Base-by-base conservation (phyloP, 1,284 basidiomycete genomes). In the Fomitopsis pinicola region DNA sequence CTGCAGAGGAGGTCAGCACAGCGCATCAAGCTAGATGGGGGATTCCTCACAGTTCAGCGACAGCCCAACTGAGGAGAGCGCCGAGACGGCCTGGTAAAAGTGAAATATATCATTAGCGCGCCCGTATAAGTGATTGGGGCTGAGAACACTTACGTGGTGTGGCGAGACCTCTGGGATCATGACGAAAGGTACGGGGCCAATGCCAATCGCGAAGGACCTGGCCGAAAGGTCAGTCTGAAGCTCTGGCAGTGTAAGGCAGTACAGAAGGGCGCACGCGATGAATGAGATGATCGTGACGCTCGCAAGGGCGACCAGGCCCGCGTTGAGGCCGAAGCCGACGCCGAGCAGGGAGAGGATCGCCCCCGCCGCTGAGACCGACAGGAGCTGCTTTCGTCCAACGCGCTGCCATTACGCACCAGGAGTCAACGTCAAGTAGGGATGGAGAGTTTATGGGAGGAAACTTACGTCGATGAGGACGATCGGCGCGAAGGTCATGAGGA, bases 161-260 rank as follows among this genome's bases (percentile, higher is more conserved):
- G 95, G 95, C 0, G 95, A 89, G 28, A 97, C 84, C 71, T 98
- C 95, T n/a, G 94, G 88, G 36, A 97, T 88, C 74, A 97, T 89
- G 46, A 98, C 87, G 72, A 95, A 97, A 0, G 95, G 95, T 40
- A 97, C 78, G 0, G 95, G 95, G 0, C 95, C 95, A n/a, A 97
- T 80, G 1, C 95, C 95, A 42, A 92, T 77, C 0, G 93, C 91
- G 72, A 97, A 98, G 0, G 91, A 91, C 71, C 91, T 92, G 54
- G 3, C 33, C 17, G 19, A 53, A 22, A 57, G 59, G 9, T 59
- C 45, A 44, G 36, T 10, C 40, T 30, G 15, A 60, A 7, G 33
- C 15, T 10, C 10, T 14, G 4, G 8, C 12, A n/a, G 38, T 17
- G 4, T n/a, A 35, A 44, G 40, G 26, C 35, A 40, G 30, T 33